Conservation (phyloP, 768 basidiomycete species). For the Trametes coccinea region DNA sequence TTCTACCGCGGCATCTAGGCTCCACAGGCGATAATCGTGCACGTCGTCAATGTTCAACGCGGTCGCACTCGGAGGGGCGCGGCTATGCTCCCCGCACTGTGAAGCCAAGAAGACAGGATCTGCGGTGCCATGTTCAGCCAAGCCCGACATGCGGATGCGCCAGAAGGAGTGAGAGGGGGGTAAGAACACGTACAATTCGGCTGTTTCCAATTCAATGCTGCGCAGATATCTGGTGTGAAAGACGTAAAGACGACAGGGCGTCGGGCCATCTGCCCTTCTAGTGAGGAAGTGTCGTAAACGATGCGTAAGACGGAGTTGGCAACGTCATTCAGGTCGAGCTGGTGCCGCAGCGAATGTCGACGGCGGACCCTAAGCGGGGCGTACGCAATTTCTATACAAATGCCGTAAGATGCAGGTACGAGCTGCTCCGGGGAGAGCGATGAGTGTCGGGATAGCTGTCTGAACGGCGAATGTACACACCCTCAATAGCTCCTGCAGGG, state of each 20-base stretch:
- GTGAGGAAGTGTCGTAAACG: conserved; percentile 68
- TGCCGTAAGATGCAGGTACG: conserved; percentile 61
- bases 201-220: conserved; percentile 97
- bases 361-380: conserved; percentile 52
- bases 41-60: conserved; percentile 43
- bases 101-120: conserved; percentile 96
- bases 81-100: conserved; percentile 69
- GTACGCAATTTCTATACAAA: conserved; percentile 85
- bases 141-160: background rate
- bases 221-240: conserved; percentile 87
- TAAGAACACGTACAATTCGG: conserved; percentile 80
- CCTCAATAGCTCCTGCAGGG: conserved; percentile 74
- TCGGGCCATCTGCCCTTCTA: conserved; percentile 53
- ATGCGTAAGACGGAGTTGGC: conserved; percentile 84
- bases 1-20: conserved; percentile 88
- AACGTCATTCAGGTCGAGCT: conserved; percentile 73
- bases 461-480: conserved; percentile 42
- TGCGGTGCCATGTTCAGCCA: conserved; percentile 33
- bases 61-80: conserved; percentile 40
- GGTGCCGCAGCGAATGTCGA: conserved; percentile 47
- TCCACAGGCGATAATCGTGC: conserved; percentile 53
- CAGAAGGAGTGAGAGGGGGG: conserved; percentile 4
- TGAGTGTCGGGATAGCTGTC: background rate
- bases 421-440: background rate
- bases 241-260: conserved; percentile 90